These are phyloP conservation scores for Pseudozyma sp. DNA, from an alignment of 1,284 basidiomycete species.

Conservation along the genomic window DNA sequence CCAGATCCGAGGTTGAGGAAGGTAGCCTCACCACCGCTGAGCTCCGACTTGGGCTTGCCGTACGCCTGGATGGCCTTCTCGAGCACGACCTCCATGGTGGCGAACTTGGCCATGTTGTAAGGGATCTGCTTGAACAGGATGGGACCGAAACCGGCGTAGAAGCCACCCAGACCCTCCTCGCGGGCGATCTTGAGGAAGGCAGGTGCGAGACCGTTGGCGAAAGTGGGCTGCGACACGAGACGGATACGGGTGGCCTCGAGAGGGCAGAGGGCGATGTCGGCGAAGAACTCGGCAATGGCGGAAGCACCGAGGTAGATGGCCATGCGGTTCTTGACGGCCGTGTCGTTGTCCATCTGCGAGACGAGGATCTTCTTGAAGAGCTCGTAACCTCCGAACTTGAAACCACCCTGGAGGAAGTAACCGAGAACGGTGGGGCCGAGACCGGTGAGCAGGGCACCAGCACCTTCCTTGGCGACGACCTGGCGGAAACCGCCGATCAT, in stretches of 20 bases:
- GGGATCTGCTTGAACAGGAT: constrained; percentile 68
- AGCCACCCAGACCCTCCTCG: constrained; percentile 67
- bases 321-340: constrained; percentile 65
- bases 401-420: constrained; percentile 69
- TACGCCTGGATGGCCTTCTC: constrained; percentile 71
- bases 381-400: constrained; percentile 69
- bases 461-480: constrained; percentile 65
- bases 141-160: constrained; percentile 71
- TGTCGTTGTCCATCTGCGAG: constrained; percentile 64
- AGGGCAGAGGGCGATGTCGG: constrained; percentile 69
- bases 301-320: constrained; percentile 67
- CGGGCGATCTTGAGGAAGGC: constrained; percentile 64
- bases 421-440: constrained; percentile 66
- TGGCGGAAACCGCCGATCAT: constrained; percentile 68
- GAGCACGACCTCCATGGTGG: constrained; percentile 66
- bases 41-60: constrained; percentile 72
- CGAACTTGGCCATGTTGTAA: constrained; percentile 72
- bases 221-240: constrained; percentile 68
- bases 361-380: constrained; percentile 68
- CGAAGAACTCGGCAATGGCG: constrained; percentile 68
- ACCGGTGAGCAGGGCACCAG: constrained; percentile 67
- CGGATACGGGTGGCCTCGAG: constrained; percentile 69
- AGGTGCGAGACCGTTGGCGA: constrained; percentile 66
- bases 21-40: constrained; percentile 64
- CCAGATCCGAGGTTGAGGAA: constrained; percentile 67